These are phyloP conservation scores for Aegle marmelos DNA, from an alignment of 345 rosid species.

Conservation along the genomic window DNA sequence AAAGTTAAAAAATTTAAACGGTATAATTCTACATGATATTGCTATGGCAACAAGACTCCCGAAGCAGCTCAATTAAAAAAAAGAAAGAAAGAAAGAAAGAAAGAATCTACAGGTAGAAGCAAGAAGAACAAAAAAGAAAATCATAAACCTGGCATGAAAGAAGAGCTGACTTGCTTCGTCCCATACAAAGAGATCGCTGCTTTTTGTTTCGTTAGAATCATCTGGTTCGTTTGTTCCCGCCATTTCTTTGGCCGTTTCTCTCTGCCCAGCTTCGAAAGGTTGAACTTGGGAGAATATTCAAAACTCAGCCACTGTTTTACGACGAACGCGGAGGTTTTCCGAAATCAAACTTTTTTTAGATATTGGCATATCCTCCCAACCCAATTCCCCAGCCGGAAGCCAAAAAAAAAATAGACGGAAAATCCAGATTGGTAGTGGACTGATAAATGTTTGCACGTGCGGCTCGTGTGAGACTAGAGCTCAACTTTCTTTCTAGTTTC, in stretches of 20 bases:
- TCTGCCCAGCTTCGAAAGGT: background rate
- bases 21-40: background rate
- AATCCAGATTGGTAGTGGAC: too few species aligned
- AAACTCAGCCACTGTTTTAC: background rate
- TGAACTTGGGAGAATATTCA: background rate
- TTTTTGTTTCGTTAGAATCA: slow-evolving; percentile 17
- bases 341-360: background rate
- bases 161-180: slow-evolving; percentile 60
- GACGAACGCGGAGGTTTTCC: background rate
- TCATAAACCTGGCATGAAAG: slow-evolving; percentile 59
- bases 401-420: too few species aligned
- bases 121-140: background rate
- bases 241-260: slow-evolving; percentile 13
- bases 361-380: too few species aligned
- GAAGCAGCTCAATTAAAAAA: background rate
- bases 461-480: background rate
- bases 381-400: too few species aligned
- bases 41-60: background rate
- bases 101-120: background rate
- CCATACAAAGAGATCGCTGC: slow-evolving; percentile 55
- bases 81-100: background rate
- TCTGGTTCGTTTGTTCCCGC: slow-evolving; percentile 30
- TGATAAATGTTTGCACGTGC: background rate
- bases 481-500: background rate
- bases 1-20: background rate